Conservation (phyloP, 176 grass and related monocot genomes). For the Guadua angustifolia region DNA sequence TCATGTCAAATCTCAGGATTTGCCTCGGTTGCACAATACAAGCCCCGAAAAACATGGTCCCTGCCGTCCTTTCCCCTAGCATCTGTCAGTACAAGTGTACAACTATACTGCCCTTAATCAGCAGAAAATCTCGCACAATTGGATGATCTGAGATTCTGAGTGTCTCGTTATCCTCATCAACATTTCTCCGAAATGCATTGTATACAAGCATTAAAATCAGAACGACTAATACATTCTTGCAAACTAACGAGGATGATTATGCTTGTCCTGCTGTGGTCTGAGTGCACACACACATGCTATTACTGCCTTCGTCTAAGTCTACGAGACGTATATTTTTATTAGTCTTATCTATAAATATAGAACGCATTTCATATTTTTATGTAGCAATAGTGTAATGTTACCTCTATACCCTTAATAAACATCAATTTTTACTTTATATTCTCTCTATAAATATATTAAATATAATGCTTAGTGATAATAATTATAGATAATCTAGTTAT, state of each 20-base stretch:
- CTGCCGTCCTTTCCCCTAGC: not conserved
- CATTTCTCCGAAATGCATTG: constrained; percentile 2
- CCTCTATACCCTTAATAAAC: too few species aligned
- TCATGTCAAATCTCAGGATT: constrained; percentile 33
- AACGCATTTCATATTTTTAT: too few species aligned
- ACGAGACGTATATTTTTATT: too few species aligned
- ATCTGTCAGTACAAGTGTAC: constrained; percentile 6
- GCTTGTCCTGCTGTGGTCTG: not conserved
- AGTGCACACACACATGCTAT: not conserved
- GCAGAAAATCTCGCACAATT: constrained; percentile 22
- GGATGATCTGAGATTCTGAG: constrained; percentile 7
- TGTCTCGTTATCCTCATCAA: constrained; percentile 6
- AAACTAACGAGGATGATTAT: not conserved
- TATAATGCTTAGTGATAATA: too few species aligned
- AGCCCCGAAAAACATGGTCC: not conserved
- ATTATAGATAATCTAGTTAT: too few species aligned
- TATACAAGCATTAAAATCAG: not conserved
- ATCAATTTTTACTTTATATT: too few species aligned
- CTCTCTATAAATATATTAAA: too few species aligned
- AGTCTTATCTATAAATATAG: too few species aligned
- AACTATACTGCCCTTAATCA: not conserved
- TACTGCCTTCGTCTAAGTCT: not conserved
- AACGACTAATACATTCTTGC: not conserved
- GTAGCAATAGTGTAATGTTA: too few species aligned
- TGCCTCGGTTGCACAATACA: not conserved